Conservation (phyloP, 148 eudicot species). For the Rhododendron mucronatum region DNA sequence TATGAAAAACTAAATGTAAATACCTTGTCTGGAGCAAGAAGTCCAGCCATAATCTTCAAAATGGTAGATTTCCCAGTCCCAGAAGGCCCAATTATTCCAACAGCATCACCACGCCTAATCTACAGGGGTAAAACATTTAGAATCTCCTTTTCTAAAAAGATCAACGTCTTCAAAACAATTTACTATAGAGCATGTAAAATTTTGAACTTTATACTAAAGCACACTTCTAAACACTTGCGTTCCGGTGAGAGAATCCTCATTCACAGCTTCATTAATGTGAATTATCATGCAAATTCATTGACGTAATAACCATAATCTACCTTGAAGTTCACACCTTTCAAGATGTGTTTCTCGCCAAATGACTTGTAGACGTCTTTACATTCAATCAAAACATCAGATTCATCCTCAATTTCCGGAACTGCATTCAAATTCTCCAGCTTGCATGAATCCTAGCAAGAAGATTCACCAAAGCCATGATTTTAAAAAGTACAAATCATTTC, state of each 20-base stretch:
- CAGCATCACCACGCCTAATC: slow-evolving; percentile 97
- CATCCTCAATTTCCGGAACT: slow-evolving; percentile 43
- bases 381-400: slow-evolving; percentile 90
- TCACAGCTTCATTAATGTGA: background rate
- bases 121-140: slow-evolving; percentile 20
- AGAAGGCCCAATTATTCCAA: slow-evolving; percentile 94
- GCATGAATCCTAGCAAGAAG: slow-evolving; percentile 42
- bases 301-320: slow-evolving; percentile 26
- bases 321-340: slow-evolving; percentile 92
- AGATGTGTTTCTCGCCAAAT: slow-evolving; percentile 85
- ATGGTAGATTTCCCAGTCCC: slow-evolving; percentile 98
- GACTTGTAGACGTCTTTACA: slow-evolving; percentile 75
- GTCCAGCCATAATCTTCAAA: slow-evolving; percentile 89
- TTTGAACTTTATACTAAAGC: background rate
- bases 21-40: slow-evolving; percentile 93
- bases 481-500: background rate
- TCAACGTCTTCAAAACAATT: background rate
- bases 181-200: background rate
- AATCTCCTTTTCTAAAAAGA: background rate
- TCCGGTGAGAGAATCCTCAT: background rate
- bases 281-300: background rate
- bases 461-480: slow-evolving; percentile 5
- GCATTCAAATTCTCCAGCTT: slow-evolving; percentile 29
- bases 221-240: background rate
- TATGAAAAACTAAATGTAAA: background rate